Conservation (phyloP, 2,329 filamentous ascomycete genomes). For the Claviceps citrina region DNA sequence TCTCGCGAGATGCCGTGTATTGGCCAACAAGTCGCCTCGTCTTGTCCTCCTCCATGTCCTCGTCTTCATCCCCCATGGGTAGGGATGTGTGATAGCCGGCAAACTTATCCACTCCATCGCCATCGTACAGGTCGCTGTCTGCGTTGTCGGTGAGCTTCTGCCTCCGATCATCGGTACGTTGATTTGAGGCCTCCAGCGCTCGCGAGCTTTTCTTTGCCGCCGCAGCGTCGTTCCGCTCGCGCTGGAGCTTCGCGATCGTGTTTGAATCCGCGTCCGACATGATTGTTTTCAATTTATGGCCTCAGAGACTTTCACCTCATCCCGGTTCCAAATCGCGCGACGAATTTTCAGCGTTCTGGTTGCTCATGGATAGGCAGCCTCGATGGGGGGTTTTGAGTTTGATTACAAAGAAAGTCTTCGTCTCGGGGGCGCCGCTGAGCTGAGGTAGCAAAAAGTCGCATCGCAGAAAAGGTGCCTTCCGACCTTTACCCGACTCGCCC, state of each 20-base stretch:
- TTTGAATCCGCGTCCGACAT: slow-evolving; percentile 77
- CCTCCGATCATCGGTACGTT: slow-evolving; percentile 80
- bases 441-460: slow-evolving; percentile 19
- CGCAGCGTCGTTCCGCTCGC: slow-evolving; percentile 74
- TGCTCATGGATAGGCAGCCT: slow-evolving; percentile 20
- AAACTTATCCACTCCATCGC: slow-evolving; percentile 63
- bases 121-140: slow-evolving; percentile 77
- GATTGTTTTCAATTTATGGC: slow-evolving; percentile 15
- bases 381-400: slow-evolving; percentile 10
- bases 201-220: slow-evolving; percentile 68
- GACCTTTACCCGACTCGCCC: slow-evolving; percentile 18
- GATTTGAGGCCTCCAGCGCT: slow-evolving; percentile 61
- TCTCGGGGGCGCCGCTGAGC: not conserved
- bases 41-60: slow-evolving; percentile 62
- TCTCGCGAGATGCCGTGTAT: slow-evolving; percentile 81
- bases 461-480: slow-evolving; percentile 7
- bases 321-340: slow-evolving; percentile 26
- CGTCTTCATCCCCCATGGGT: slow-evolving; percentile 61
- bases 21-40: slow-evolving; percentile 76
- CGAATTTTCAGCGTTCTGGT: slow-evolving; percentile 18
- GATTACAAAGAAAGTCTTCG: slow-evolving; percentile 5
- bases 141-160: slow-evolving; percentile 79
- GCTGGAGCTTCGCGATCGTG: slow-evolving; percentile 72
- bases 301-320: slow-evolving; percentile 23
- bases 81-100: slow-evolving; percentile 85